Evolutionary conservation across 441 rosid species (phyloP), one percentile per base, ranked within the genome.

Genomic region (Pelargonium hybrid): DNA sequence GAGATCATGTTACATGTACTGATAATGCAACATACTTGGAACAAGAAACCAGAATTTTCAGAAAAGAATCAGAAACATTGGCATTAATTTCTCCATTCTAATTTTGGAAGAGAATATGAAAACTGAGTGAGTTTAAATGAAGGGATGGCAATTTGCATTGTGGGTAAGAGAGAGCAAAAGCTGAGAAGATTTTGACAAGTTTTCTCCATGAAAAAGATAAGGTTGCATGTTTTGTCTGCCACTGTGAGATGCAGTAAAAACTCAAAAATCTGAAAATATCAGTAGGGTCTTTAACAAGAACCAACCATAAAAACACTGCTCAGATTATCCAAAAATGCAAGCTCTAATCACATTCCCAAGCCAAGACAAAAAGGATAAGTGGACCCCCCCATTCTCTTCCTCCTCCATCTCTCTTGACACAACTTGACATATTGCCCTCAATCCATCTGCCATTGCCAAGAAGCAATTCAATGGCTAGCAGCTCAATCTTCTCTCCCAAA

Each of bases 391-490:
- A 29, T 71, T 20, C 45, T 29, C 59, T 52, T 70, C 67, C 64
- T 77, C 41, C 68, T 74, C 63, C 65, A 61, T 61, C 65, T 61
- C 29, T 61, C 65, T 61, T 25, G 34, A 59, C 43, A 39, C 43
- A 39, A 39, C 13, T 41, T 2, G 9, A 61, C 34, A 61, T 14
- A 61, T 23, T 61, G 37, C 65, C 5, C 26, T 61, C 62, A 52
- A 15, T 52, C 18, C 48, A 54, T 26, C 65, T 11, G 43, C 70
- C 65, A 17, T 54, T 66, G 37, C 18, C 66, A 71, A 15, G 29
- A 45, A 54, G 7, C 23, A 56, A 15, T 21, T 59, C 67, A 6
- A 84, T 84, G 92, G 86, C 87, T 73, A 65, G 72, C 74, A 66
- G 69, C 43, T 71, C 80, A 20, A 68, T 79, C 59, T 74, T 76